phyloP scores from a whole-genome alignment of 1,284 basidiomycete genomes.

The Cryptococcus depauperatus region DNA sequence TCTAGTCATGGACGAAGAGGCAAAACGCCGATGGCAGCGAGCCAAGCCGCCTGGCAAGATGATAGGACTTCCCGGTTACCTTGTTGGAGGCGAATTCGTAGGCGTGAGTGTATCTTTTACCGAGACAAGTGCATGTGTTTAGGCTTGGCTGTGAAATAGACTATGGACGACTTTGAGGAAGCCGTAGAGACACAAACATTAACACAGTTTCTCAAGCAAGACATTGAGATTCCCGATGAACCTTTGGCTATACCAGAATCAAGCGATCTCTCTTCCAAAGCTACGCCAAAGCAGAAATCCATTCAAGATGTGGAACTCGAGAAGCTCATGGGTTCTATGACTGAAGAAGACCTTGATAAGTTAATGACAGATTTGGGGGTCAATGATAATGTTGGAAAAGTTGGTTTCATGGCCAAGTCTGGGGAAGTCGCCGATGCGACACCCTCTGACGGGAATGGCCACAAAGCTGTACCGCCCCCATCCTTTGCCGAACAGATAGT shows the following conservation, averaged over 20 bases:
- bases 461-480: no score
- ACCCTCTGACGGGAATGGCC: no score
- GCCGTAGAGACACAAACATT: conserved; percentile 37
- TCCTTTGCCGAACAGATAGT: no score
- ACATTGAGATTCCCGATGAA: conserved; percentile 19
- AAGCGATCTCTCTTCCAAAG: conserved; percentile 2
- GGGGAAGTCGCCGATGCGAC: no score
- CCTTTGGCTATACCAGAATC: background rate
- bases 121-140: no score
- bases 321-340: conserved; percentile 40
- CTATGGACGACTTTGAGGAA: conserved; percentile 44
- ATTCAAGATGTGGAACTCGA: conserved; percentile 40
- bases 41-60: conserved; percentile 37
- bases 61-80: conserved; percentile 40
- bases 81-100: conserved; percentile 42
- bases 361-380: conserved; percentile 34
- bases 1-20: conserved; percentile 39
- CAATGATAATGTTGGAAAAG: conserved; percentile 2
- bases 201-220: conserved; percentile 36
- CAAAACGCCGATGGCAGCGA: conserved; percentile 41
- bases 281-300: conserved; percentile 12
- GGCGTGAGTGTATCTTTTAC: conserved; percentile 32
- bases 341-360: conserved; percentile 34
- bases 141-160: conserved; percentile 15
- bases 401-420: background rate